Evolutionary conservation across 306 rosid genomes (phyloP).

Genomic region (Benincasa hispida): DNA sequence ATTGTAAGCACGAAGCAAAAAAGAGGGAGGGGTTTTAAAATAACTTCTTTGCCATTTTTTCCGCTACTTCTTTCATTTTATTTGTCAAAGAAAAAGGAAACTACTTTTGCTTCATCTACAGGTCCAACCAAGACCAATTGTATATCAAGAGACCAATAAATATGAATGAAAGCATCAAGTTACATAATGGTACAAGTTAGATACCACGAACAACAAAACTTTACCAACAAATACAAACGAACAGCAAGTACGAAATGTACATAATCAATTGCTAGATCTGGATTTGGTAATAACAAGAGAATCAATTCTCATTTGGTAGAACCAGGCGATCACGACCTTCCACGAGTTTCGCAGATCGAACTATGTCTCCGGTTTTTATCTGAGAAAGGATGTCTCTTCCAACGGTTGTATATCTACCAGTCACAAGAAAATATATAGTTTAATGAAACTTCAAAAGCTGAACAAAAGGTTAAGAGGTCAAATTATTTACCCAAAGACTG

Average conservation of each 20-base stretch:
- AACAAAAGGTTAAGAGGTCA: not conserved
- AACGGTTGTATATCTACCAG: constrained; percentile 57
- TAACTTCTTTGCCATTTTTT: too few relatives aligned
- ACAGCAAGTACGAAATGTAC: not conserved
- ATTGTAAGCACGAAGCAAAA: too few relatives aligned
- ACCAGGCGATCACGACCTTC: constrained; percentile 77
- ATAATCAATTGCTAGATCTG: constrained; percentile 10
- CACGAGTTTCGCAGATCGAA: constrained; percentile 61
- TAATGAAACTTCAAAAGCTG: not conserved
- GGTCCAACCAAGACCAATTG: not conserved
- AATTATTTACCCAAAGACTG: constrained; percentile 70
- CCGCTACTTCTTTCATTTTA: not conserved
- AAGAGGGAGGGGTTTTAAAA: too few relatives aligned
- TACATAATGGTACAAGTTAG: not conserved
- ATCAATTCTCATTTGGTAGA: constrained; percentile 49
- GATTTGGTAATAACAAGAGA: constrained; percentile 1
- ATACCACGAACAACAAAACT: not conserved
- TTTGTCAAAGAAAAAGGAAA: not conserved
- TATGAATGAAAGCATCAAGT: not conserved
- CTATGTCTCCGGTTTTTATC: constrained; percentile 74
- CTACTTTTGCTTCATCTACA: not conserved
- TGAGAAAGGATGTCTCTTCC: constrained; percentile 84
- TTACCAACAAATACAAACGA: constrained; percentile 3
- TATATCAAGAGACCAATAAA: not conserved
- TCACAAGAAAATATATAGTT: not conserved